phyloP scores from a whole-genome alignment of 2,329 filamentous ascomycete genomes.

The Volutella citrinella region DNA sequence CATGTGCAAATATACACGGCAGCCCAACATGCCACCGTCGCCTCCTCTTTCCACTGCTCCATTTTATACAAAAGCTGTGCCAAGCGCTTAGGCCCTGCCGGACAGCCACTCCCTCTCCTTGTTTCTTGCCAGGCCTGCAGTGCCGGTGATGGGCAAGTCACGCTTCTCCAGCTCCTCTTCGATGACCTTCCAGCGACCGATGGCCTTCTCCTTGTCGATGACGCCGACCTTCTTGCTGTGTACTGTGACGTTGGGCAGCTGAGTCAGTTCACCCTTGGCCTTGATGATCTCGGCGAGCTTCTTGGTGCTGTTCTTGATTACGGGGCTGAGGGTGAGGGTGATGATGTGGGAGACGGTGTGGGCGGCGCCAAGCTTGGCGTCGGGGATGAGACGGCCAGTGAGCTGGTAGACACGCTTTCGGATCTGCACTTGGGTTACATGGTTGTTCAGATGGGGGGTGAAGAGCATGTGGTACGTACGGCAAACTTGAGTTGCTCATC shows the following conservation, averaged over 20 bases:
- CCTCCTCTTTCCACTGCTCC: constrained; percentile 3
- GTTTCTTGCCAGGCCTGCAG: constrained; percentile 36
- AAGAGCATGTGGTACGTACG: constrained; percentile 47
- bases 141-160: constrained; percentile 56
- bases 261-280: constrained; percentile 40
- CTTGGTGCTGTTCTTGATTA: constrained; percentile 53
- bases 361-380: constrained; percentile 60
- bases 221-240: constrained; percentile 62
- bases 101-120: constrained; percentile 42
- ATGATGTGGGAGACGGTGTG: constrained; percentile 54
- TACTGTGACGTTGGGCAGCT: constrained; percentile 69
- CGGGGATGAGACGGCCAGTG: constrained; percentile 72
- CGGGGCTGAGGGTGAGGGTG: too few relatives aligned
- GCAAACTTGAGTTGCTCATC: constrained; percentile 67
- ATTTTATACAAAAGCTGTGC: too few relatives aligned
- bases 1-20: constrained; percentile 30
- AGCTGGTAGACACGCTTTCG: constrained; percentile 78
- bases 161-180: constrained; percentile 64
- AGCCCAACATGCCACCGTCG: constrained; percentile 14
- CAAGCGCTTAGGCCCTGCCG: constrained; percentile 37
- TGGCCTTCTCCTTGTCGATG: constrained; percentile 66
- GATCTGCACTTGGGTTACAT: constrained; percentile 63
- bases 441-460: constrained; percentile 12
- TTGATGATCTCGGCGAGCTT: constrained; percentile 63
- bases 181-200: constrained; percentile 79